Evolutionary conservation across 768 basidiomycete species (phyloP), one percentile per base, ranked within the genome.

Genomic region (Russula lepida): DNA sequence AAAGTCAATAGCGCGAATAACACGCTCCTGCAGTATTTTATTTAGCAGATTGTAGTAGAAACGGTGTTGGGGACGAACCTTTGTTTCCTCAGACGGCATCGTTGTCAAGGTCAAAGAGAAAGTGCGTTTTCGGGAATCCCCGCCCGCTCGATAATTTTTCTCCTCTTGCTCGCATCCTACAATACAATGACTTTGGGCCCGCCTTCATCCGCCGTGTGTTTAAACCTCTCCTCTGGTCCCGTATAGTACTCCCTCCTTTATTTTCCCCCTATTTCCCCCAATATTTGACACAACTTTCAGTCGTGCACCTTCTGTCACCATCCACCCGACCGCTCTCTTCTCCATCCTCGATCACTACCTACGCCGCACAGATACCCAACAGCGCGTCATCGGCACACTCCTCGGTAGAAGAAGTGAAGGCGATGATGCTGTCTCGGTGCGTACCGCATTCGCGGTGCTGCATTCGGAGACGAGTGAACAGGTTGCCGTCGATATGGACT

Each of bases 321-420:
- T 98, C 63, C 92, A 95, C 71, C 94, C 95, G 13, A 88, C 92
- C 54, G 93, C 92, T 4, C 84, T 98, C 51, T 92, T 97, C 72
- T 87, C 92, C 56, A 91, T 98, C 77, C 85, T 98, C 66, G 95
- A 97, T 75, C 95, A 98, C 78, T 95, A 94, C 74, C 85, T 98
- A 54, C 88, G 95, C 19, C 84, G 92, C 62, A 86, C 83, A 43
- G 85, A 89, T 66, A 73, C 78, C 28, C 89, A 94, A 68, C 85
- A 86, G 62, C 85, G 95, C 60, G 95, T 98, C 19, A 95, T 98
- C 71, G 95, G 95, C 23, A 97, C 95, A 0, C 84, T 98, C 30
- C 86, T 98, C 25, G 95, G 95, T 19, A 82, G 81, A 55, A 84
- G 95, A 64, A 83, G 80, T 30, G 79, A 79, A 50, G 71, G 70